phyloP scores from a whole-genome alignment of 164 flowering plant species.

The Macadamia tetraphylla region DNA sequence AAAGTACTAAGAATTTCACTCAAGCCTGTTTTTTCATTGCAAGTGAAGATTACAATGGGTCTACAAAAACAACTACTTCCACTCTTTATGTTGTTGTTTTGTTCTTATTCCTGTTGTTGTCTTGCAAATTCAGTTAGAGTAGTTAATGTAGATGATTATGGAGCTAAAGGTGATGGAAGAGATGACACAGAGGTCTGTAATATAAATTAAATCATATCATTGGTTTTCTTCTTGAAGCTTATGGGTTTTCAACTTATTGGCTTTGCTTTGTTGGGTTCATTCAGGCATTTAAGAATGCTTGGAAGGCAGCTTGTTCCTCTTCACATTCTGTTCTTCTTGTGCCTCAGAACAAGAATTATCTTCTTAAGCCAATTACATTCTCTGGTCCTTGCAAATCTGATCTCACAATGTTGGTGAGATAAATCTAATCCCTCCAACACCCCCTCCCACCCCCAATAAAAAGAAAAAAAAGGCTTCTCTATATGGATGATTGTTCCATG shows the following conservation, averaged over 20 bases:
- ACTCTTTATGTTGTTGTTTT: constrained; percentile 7
- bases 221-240: neutral
- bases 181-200: constrained; percentile 46
- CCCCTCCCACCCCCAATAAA: no score
- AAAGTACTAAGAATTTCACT: no score
- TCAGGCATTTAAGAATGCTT: no score
- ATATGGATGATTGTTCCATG: no score
- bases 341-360: no score
- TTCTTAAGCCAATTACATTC: no score
- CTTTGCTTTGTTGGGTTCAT: no score
- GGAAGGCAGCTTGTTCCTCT: no score
- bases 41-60: constrained; percentile 14
- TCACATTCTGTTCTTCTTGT: no score
- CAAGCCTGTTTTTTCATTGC: neutral
- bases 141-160: constrained; percentile 39
- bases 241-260: neutral
- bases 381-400: no score
- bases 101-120: constrained; percentile 12
- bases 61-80: constrained; percentile 11
- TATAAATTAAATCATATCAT: neutral
- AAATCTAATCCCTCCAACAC: neutral
- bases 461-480: no score
- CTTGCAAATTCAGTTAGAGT: constrained; percentile 11
- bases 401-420: constrained; percentile 31
- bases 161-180: constrained; percentile 59